These are phyloP conservation scores for Saksenaea oblongispora DNA, from an alignment of 371 early-diverging fungal species.

Conservation along the genomic window DNA sequence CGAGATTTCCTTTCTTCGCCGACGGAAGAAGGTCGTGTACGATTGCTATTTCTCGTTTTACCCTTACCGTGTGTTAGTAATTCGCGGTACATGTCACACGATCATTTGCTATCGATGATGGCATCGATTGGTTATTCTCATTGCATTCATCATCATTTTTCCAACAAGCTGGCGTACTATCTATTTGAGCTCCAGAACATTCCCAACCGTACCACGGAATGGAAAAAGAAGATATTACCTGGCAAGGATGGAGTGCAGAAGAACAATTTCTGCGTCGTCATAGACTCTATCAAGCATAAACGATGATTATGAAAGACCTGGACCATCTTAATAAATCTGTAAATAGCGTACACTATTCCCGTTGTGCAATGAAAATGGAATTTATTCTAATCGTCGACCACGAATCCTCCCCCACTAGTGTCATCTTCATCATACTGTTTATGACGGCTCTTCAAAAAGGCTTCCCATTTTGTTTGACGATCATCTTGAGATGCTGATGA, in stretches of 20 bases:
- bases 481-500: constrained; percentile 5
- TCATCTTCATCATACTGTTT: not conserved
- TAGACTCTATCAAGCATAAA: constrained; percentile 11
- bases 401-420: constrained; percentile 13
- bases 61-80: constrained; percentile 85
- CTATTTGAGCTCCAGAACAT: constrained; percentile 48
- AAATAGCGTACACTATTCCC: too few species aligned
- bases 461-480: constrained; percentile 16
- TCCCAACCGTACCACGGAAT: constrained; percentile 10
- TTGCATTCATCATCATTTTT: constrained; percentile 63
- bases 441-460: constrained; percentile 6
- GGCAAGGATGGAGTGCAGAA: constrained; percentile 51
- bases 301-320: not conserved
- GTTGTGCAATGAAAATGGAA: too few species aligned
- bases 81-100: constrained; percentile 83
- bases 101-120: constrained; percentile 65
- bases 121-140: constrained; percentile 59
- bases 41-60: constrained; percentile 76
- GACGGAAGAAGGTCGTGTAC: constrained; percentile 24
- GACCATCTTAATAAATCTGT: too few species aligned
- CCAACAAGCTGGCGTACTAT: constrained; percentile 78
- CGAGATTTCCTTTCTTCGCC: constrained; percentile 38
- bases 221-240: constrained; percentile 57
- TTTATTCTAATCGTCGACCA: constrained; percentile 1
- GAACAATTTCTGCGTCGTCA: constrained; percentile 72